These are phyloP conservation scores for Mikania micrantha DNA, from an alignment of 129 eudicot species.

Conservation along the genomic window DNA sequence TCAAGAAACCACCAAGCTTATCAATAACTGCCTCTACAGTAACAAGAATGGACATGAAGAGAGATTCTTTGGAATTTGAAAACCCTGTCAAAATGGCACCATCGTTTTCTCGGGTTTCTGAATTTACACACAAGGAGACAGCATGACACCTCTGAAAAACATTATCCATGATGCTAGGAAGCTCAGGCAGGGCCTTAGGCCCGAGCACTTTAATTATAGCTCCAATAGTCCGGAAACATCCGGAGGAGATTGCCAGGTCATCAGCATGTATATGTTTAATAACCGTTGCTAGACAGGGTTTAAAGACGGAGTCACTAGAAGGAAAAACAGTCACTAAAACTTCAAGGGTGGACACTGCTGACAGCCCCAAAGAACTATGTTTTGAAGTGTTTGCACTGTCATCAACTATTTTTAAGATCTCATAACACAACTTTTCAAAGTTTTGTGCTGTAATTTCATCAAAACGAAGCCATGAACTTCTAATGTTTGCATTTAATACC, in stretches of 20 bases:
- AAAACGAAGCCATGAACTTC: slow-evolving; percentile 64
- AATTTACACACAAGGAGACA: slow-evolving; percentile 21
- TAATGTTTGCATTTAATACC: slow-evolving; percentile 29
- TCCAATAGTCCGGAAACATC: slow-evolving; percentile 73
- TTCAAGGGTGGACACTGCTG: slow-evolving; percentile 79
- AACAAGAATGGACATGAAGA: slow-evolving; percentile 49
- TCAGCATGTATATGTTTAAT: slow-evolving; percentile 50
- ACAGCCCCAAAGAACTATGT: slow-evolving; percentile 43
- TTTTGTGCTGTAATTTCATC: slow-evolving; percentile 40
- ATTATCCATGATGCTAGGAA: slow-evolving; percentile 70
- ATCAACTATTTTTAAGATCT: slow-evolving; percentile 57
- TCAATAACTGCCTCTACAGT: slow-evolving; percentile 69
- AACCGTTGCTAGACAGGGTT: slow-evolving; percentile 61
- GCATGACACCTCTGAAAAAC: slow-evolving; percentile 40
- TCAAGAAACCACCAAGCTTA: slow-evolving; percentile 82
- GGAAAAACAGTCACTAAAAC: slow-evolving; percentile 54
- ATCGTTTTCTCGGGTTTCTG: slow-evolving; percentile 7
- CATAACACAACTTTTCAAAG: slow-evolving; percentile 42
- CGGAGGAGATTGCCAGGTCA: slow-evolving; percentile 42
- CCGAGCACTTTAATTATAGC: slow-evolving; percentile 80
- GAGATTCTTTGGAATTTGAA: slow-evolving; percentile 36
- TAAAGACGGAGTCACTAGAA: slow-evolving; percentile 43
- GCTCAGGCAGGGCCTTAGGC: slow-evolving; percentile 71
- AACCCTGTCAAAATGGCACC: slow-evolving; percentile 9
- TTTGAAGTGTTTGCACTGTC: slow-evolving; percentile 19